Base-by-base conservation (phyloP, 768 basidiomycete species). In the Lyophyllum atratum region DNA sequence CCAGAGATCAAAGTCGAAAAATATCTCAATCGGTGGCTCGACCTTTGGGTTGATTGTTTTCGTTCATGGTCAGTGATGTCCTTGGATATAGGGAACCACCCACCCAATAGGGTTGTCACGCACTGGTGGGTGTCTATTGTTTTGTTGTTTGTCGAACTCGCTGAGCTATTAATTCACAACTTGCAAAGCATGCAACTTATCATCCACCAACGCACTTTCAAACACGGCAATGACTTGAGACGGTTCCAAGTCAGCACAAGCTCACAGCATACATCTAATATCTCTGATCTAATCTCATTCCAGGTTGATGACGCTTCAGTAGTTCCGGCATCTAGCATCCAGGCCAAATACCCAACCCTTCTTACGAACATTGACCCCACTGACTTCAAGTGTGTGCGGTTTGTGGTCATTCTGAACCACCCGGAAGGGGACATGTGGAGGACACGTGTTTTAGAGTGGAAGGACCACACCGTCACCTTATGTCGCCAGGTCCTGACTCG, bases 11-110 rank as follows among this genome's bases (percentile, higher is more conserved):
- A 63, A 44, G 26, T 55, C 14, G 59, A 60, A 22, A 44, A 33
- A 25, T 10, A 12, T 3, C 48, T 63, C 17, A 55, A 49, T 29
- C 43, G 49, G 12, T 64, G 59, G 62, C 34, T 61, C 29, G 42
- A 54, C 17, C 42, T 55, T 26, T 64, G 59, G 59, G 44, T 56
- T 10, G 3, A 9, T 21, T 52, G 40, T 40, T 61, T 64, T 29
- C 45, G 47, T 11, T 17, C 34, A 2, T 64, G 53, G 53, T 33
- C 53, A 44, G n/a, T 11, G 34, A 49, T 63, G 12, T 49, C 45
- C 10, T 46, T 63, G 24, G 54, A 62, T 53, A 37, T 62, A 15
- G 54, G 57, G 6, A 59, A 62, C 24, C 51, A 62, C 52, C 61
- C 57, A 21, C 19, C 33, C 4, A 34, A 62, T n/a, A 58, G 60